These are phyloP conservation scores for Aspergillaceae sp. DNA, from an alignment of 2,329 filamentous ascomycete genomes.

Conservation along the genomic window DNA sequence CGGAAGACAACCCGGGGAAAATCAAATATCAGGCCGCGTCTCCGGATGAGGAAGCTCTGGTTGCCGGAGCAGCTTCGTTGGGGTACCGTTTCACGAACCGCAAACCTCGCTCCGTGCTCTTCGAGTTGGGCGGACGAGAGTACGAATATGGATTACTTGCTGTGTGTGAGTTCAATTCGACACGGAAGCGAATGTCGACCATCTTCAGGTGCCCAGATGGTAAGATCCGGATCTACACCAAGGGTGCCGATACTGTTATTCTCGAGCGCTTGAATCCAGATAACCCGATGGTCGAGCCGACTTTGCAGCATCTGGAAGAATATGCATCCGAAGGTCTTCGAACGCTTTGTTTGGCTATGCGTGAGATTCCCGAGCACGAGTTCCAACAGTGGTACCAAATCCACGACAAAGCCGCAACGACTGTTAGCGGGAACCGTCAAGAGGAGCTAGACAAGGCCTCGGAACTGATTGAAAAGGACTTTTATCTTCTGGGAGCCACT, in stretches of 20 bases:
- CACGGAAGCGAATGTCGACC: conserved; percentile 93
- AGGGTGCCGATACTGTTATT: conserved; percentile 96
- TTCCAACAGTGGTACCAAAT: conserved; percentile 80
- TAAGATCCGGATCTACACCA: conserved; percentile 87
- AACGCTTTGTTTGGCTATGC: conserved; percentile 89
- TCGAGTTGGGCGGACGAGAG: conserved; percentile 63
- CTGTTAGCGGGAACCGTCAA: conserved; percentile 81
- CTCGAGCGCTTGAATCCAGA: conserved; percentile 76
- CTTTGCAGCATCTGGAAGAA: conserved; percentile 90
- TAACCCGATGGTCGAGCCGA: conserved; percentile 81
- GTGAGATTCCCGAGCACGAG: conserved; percentile 82
- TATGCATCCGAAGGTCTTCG: conserved; percentile 94
- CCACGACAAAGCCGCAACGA: conserved; percentile 80
- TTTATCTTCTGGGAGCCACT: conserved; percentile 85
- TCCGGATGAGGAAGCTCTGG: conserved; percentile 92
- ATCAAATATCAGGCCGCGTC: conserved; percentile 99
- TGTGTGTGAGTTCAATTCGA: conserved; percentile 99
- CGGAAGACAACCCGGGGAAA: conserved; percentile 63
- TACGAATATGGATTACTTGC: conserved; percentile 83
- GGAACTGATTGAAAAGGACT: conserved; percentile 87
- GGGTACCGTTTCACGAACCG: conserved; percentile 87
- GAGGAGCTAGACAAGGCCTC: conserved; percentile 96
- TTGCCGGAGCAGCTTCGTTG: conserved; percentile 76
- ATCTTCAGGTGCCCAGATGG: conserved; percentile 96
- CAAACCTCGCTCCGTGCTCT: conserved; percentile 80